Evolutionary conservation across 2,329 filamentous ascomycete genomes (phyloP).

Genomic region (Fusarium compactum): DNA sequence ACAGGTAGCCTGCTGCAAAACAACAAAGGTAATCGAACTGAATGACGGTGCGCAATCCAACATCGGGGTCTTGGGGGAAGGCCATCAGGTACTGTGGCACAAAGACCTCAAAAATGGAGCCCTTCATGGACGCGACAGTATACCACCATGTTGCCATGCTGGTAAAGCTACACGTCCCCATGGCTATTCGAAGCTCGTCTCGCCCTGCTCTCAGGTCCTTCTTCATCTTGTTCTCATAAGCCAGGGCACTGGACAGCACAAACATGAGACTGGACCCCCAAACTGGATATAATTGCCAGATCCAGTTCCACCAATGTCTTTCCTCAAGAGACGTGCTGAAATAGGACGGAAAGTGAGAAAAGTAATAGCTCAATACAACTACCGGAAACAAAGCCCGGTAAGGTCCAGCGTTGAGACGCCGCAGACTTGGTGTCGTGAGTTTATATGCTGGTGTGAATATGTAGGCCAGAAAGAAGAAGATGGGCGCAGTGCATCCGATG

Average conservation of each 20-base stretch:
- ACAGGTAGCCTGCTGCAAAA: slow-evolving; percentile 35
- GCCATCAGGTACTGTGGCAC: slow-evolving; percentile 43
- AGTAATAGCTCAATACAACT: slow-evolving; percentile 33
- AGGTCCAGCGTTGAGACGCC: slow-evolving; percentile 11
- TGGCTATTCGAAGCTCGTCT: neutral
- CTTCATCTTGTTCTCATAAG: neutral
- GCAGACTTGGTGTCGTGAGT: slow-evolving; percentile 19
- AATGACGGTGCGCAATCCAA: slow-evolving; percentile 38
- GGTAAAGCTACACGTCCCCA: slow-evolving; percentile 1
- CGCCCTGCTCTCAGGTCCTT: neutral
- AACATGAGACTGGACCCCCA: slow-evolving; percentile 42
- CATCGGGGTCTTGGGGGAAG: slow-evolving; percentile 21
- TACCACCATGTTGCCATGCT: slow-evolving; percentile 42
- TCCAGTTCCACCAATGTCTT: slow-evolving; percentile 49
- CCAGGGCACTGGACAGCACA: slow-evolving; percentile 7
- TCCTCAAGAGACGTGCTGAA: slow-evolving; percentile 39
- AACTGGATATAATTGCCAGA: slow-evolving; percentile 49
- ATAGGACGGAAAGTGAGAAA: slow-evolving; percentile 36
- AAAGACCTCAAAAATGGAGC: slow-evolving; percentile 30
- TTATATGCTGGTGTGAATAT: slow-evolving; percentile 34
- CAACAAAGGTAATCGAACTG: slow-evolving; percentile 49
- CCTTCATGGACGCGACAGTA: slow-evolving; percentile 4
- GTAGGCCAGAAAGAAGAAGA: slow-evolving; percentile 45
- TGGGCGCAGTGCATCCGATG: slow-evolving; percentile 38
- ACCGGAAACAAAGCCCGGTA: slow-evolving; percentile 38